Evolutionary conservation across 148 eudicot species (phyloP), one percentile per base, ranked within the genome.

Genomic region (Gaultheria prostrata): DNA sequence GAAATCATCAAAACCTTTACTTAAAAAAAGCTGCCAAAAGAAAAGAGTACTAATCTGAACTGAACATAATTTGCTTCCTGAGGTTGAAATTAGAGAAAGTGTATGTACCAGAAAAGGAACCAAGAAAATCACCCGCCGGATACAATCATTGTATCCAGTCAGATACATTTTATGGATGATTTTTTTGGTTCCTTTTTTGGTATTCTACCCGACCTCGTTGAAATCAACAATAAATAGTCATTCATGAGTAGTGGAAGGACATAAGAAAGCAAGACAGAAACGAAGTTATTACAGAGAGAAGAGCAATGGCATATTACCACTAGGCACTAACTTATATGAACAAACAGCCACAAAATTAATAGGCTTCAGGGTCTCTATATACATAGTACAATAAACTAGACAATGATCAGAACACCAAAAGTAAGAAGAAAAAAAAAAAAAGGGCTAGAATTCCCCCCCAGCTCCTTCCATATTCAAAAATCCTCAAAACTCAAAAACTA

Each of bases 401-500:
- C 83, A 26, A 30, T 2, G 39, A 18, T 17, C 7, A 28, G 12
- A 28, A 12, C 1, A 67, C 24, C 33, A 81, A 81, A 67, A 67
- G 32, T 48, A 81, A 67, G 46, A 49, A 6, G 48, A 49, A 76
- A 48, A 14, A 63, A 13, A 28, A n/a, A 9, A 63, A 26, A 28
- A 24, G 24, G 7, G 70, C 70, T 24, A 63, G 70, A 63, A 63
- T 63, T 24, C 9, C 30, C 76, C 72, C 45, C 56, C 10, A 43
- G 83, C 69, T 72, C 75, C 20, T 51, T 26, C 15, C 50, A 51
- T 39, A 1, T 82, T 70, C 11, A 50, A 51, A 82, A 21, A 11
- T 69, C 78, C 65, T 70, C 70, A 67, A 81, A 67, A 48, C 63
- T 28, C 57, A 21, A 20, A 46, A 67, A 46, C 57, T 81, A 63